phyloP scores from a whole-genome alignment of 306 rosid genomes.

The Calophaca sinica region DNA sequence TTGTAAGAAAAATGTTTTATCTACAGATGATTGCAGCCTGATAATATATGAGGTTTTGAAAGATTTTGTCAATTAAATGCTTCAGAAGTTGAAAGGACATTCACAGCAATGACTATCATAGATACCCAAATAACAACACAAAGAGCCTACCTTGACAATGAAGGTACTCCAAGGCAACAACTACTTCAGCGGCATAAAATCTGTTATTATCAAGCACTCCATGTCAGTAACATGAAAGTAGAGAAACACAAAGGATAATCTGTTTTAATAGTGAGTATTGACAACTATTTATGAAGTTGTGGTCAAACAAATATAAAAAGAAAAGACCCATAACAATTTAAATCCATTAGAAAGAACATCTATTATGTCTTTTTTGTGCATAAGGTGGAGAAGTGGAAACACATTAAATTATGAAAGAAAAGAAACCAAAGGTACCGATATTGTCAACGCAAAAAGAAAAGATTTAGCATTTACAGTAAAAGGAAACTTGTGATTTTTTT shows the following conservation, averaged over 20 bases:
- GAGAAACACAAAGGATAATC: slow-evolving; percentile 1
- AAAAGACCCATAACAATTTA: too few species aligned
- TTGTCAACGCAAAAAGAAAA: too few species aligned
- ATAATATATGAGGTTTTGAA: too few species aligned
- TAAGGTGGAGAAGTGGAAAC: not conserved
- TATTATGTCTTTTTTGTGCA: not conserved
- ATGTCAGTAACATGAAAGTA: slow-evolving; percentile 40
- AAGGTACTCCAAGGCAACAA: slow-evolving; percentile 93
- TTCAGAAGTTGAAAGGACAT: not conserved
- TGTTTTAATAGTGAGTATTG: too few species aligned
- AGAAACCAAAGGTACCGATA: too few species aligned
- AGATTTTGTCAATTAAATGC: too few species aligned
- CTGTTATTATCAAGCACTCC: slow-evolving; percentile 49
- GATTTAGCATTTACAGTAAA: too few species aligned
- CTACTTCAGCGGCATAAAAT: slow-evolving; percentile 88
- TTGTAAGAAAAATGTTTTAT: too few species aligned
- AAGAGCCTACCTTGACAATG: slow-evolving; percentile 82
- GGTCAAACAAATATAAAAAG: too few species aligned
- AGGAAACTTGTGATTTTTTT: too few species aligned
- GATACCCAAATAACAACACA: not conserved
- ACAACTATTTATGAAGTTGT: too few species aligned
- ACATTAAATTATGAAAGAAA: not conserved
- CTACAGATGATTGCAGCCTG: too few species aligned
- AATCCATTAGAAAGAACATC: not conserved
- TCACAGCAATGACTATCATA: not conserved